These are phyloP conservation scores for Leishmania aethiopica DNA, from an alignment of 208 protist genomes.

Conservation along the genomic window DNA sequence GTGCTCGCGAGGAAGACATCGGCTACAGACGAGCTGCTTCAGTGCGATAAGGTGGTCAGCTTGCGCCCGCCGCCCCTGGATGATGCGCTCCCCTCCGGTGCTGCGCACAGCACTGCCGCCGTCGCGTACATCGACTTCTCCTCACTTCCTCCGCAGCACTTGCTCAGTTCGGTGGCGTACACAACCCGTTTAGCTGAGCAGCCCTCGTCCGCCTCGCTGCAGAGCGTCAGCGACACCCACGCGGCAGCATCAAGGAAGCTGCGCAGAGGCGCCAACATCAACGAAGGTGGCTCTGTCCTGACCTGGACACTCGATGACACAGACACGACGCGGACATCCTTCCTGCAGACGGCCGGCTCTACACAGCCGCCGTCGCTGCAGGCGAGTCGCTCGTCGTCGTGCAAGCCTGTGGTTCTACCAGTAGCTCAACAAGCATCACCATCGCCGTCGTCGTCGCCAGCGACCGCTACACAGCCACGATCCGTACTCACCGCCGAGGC, in stretches of 20 bases:
- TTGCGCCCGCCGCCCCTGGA: not conserved
- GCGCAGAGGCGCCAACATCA: not conserved
- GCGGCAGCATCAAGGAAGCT: not conserved
- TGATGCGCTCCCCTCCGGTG: not conserved
- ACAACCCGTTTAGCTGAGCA: not conserved
- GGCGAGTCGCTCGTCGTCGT: constrained; percentile 11
- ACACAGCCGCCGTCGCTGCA: constrained; percentile 17
- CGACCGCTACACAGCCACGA: not conserved
- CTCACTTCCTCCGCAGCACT: not conserved
- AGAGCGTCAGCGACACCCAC: not conserved
- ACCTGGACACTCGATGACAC: not conserved
- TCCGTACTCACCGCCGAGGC: not conserved
- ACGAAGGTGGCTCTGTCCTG: not conserved
- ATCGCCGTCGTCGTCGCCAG: not conserved
- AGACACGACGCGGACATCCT: constrained; percentile 9
- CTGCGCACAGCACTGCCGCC: not conserved
- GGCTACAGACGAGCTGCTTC: not conserved
- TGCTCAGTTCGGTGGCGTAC: not conserved
- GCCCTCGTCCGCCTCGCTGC: not conserved
- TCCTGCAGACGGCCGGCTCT: constrained; percentile 7
- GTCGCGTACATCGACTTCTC: not conserved
- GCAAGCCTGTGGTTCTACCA: not conserved
- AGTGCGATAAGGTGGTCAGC: not conserved
- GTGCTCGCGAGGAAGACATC: not conserved
- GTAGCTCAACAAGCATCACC: not conserved